These are phyloP conservation scores for Cryptococcus sp. DNA, from an alignment of 1,284 basidiomycete genomes.

Conservation along the genomic window DNA sequence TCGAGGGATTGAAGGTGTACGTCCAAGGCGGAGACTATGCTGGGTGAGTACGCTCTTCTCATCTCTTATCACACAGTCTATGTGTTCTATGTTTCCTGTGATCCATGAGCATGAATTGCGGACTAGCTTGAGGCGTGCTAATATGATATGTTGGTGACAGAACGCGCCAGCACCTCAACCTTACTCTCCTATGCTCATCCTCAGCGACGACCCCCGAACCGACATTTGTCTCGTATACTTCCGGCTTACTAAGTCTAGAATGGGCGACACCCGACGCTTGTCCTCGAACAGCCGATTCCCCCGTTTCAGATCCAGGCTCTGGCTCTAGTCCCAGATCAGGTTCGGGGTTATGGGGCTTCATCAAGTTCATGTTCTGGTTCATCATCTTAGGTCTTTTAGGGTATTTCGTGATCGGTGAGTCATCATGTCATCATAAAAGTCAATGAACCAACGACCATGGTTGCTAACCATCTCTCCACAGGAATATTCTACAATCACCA, in stretches of 20 bases:
- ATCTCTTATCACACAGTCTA: not conserved
- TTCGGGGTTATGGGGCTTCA: slow-evolving; percentile 36
- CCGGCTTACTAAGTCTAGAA: slow-evolving; percentile 35
- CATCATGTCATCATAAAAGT: not conserved
- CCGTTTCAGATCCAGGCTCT: slow-evolving; percentile 5
- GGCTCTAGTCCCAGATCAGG: slow-evolving; percentile 20
- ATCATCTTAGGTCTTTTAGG: slow-evolving; percentile 32
- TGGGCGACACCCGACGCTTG: slow-evolving; percentile 51
- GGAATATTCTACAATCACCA: slow-evolving; percentile 54
- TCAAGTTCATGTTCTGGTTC: slow-evolving; percentile 50
- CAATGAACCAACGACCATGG: not conserved
- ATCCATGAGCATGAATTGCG: not conserved
- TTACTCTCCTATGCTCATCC: slow-evolving; percentile 40
- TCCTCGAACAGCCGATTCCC: slow-evolving; percentile 24
- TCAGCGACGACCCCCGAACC: slow-evolving; percentile 31
- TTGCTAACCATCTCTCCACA: slow-evolving; percentile 1
- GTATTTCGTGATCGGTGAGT: slow-evolving; percentile 49
- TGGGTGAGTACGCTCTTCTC: slow-evolving; percentile 36
- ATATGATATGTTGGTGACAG: slow-evolving; percentile 11
- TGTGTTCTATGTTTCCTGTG: not conserved
- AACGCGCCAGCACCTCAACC: slow-evolving; percentile 35
- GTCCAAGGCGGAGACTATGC: slow-evolving; percentile 45
- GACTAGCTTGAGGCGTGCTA: not conserved
- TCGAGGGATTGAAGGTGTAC: slow-evolving; percentile 37
- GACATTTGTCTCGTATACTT: slow-evolving; percentile 39